Evolutionary conservation across 495 filamentous ascomycete species (phyloP), one percentile per base, ranked within the genome.

Genomic region (Platismatia glauca): DNA sequence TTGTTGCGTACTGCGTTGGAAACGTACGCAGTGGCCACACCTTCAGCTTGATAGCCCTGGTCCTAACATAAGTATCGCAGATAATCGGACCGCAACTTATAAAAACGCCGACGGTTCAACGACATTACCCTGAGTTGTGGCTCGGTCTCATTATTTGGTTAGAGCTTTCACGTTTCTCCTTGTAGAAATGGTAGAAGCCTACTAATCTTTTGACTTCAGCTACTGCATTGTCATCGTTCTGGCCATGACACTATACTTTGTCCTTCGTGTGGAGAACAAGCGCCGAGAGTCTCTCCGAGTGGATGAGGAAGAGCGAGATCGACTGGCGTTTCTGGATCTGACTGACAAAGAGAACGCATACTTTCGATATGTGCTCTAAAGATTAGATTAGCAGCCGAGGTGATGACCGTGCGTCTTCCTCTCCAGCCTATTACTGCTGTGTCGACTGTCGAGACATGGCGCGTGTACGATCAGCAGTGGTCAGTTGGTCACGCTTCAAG

Each of bases 281-380:
- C 73, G 75, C 46, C 73, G 80, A 20, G 76, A 73, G 11, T 43
- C 61, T 4, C 38, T 82, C 44, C 73, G 78, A 1, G 67, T 84
- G 29, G 81, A 87, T 67, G 85, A 89, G 61, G 68, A 73, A 13
- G 83, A 86, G 63, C 74, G 82, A 65, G 85, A 86, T 64, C 81
- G 81, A 65, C 68, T 86, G 38, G 87, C 86, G 0, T 90, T 90
- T 46, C 75, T 81, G 62, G 88, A 90, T 72, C 74, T 91, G 64
- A 91, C 89, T 4, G 89, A 91, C 68, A 84, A 80, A 71, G 77
- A 91, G 72, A 91, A 91, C 67, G 79, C 81, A 3, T 87, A 86
- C 66, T 93, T 91, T 67, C 74, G 81, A 71, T 91, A 90, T 66
- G 84, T 85, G 7, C 73, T 87, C n/a, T 88, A 72, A 71, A 53